These are phyloP conservation scores for Podospora comata DNA, from an alignment of 495 filamentous ascomycete species.

Conservation along the genomic window DNA sequence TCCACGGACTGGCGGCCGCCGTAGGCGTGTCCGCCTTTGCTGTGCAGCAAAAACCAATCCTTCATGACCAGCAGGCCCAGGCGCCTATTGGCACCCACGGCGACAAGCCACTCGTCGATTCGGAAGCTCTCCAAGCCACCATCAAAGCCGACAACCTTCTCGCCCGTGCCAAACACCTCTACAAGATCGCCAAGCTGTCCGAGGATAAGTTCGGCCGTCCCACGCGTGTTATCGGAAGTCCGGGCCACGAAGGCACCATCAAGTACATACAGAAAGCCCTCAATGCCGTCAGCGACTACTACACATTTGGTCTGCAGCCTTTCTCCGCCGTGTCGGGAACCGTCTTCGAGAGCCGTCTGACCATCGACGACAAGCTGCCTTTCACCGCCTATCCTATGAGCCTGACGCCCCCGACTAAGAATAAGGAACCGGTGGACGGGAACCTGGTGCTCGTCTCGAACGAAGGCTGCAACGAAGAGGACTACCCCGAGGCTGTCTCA, in stretches of 20 bases:
- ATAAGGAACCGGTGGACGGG: slow-evolving; percentile 53
- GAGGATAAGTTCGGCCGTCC: slow-evolving; percentile 57
- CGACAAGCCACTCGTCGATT: slow-evolving; percentile 45
- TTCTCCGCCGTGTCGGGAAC: slow-evolving; percentile 59
- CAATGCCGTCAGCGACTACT: slow-evolving; percentile 52
- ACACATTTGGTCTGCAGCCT: slow-evolving; percentile 54
- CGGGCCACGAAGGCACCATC: slow-evolving; percentile 57
- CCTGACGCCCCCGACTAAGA: slow-evolving; percentile 56
- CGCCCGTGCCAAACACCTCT: slow-evolving; percentile 53
- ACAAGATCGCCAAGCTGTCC: slow-evolving; percentile 51
- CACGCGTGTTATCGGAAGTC: slow-evolving; percentile 61
- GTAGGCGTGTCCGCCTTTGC: slow-evolving; percentile 4
- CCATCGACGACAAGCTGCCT: slow-evolving; percentile 51
- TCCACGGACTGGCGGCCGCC: slow-evolving; percentile 1
- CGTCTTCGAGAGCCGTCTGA: slow-evolving; percentile 55
- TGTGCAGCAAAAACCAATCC: slow-evolving; percentile 3
- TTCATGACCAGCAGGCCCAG: background rate
- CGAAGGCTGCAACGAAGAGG: slow-evolving; percentile 47
- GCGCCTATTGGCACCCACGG: background rate
- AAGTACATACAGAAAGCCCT: slow-evolving; percentile 57
- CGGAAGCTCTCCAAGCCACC: slow-evolving; percentile 49
- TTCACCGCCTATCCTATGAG: slow-evolving; percentile 55
- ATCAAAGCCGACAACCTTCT: slow-evolving; percentile 54
- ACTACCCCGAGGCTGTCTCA: slow-evolving; percentile 42
- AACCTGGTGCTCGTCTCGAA: slow-evolving; percentile 43